Percentiles rank a stretch among this genome's conserved stretches.
phyloP scores from a whole-genome alignment of 2,329 filamentous ascomycete species.

The Beauveria rudraprayagi region DNA sequence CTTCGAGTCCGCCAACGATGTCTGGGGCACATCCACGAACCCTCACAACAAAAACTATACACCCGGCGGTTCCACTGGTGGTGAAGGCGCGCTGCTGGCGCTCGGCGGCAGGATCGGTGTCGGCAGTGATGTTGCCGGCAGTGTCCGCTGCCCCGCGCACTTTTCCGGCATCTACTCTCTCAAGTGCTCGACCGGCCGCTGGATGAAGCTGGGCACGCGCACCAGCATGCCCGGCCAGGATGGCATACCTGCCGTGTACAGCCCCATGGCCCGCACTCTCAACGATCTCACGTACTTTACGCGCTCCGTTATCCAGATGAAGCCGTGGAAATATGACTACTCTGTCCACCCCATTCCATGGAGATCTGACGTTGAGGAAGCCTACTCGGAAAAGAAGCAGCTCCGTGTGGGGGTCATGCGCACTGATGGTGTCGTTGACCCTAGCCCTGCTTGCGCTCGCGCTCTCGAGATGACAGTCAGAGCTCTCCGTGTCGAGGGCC shows the following conservation, averaged over 20 bases:
- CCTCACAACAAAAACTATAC: constrained; percentile 79
- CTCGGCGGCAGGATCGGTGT: constrained; percentile 80
- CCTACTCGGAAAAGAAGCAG: constrained; percentile 52
- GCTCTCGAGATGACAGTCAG: constrained; percentile 63
- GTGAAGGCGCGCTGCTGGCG: constrained; percentile 74
- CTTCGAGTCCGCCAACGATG: constrained; percentile 68
- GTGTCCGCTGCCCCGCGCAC: constrained; percentile 77
- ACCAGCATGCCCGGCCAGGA: constrained; percentile 93
- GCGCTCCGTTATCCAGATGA: constrained; percentile 65
- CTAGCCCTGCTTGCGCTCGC: constrained; percentile 73
- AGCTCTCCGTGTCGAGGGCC: constrained; percentile 63
- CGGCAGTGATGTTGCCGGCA: constrained; percentile 85
- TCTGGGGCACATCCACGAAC: constrained; percentile 79
- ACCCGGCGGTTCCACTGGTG: constrained; percentile 82
- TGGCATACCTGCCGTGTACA: constrained; percentile 80
- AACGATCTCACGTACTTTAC: constrained; percentile 81
- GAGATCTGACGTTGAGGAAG: constrained; percentile 53
- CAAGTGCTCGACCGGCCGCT: constrained; percentile 79
- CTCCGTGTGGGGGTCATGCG: constrained; percentile 69
- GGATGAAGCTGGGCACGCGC: constrained; percentile 75
- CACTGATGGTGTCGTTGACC: constrained; percentile 76
- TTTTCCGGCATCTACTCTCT: constrained; percentile 85
- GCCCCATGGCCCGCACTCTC: constrained; percentile 83
- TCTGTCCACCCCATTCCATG: constrained; percentile 79
- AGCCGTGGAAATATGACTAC: constrained; percentile 84